Evolutionary conservation across 805 yeast genomes (phyloP), one percentile per base, ranked within the genome.

Genomic region (Kluyveromyces aestuarii): DNA sequence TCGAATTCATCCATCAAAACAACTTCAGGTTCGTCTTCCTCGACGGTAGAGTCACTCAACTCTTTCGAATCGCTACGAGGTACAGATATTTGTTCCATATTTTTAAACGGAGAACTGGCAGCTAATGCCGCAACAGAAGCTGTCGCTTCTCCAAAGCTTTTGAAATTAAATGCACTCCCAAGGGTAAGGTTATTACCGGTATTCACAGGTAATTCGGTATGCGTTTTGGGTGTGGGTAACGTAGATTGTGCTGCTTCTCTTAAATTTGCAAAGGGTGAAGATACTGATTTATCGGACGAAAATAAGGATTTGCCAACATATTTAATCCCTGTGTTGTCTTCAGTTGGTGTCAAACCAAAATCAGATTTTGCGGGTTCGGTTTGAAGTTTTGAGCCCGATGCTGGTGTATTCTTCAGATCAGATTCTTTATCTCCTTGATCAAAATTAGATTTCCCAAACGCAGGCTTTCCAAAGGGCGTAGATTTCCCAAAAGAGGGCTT

Each of bases 381-480:
- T 21, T 21, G 25, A 21, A 21, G 25, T 21, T 21, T 21, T 21
- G 25, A 21, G 6, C 6, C 25, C 3, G 6, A 21, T 21, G 6
- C 25, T 30, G 35, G 7, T 30, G 11, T 10, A 30, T 30, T 8
- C 14, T 30, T 30, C 35, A 27, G 10, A 10, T 8, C 8, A 27
- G 8, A 8, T 8, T 27, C 33, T 27, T 27, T 27, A 10, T 27
- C 10, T 27, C 10, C 33, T 27, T 30, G 35, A 10, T 13, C 8
- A 10, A 13, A 30, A 10, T 10, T 11, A 30, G 35, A 30, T 2
- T 5, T 2, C 35, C 4, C 11, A 30, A 13, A 30, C 14, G 52
- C 6, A 58, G 57, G 5, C 48, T 49, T 16, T n/a, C 44, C 44
- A n/a, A 52, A 38, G 1, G 55, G 33, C n/a, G n/a, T n/a, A n/a